These are phyloP conservation scores for Xylaria nigripes DNA, from an alignment of 495 filamentous ascomycete genomes.

Conservation along the genomic window DNA sequence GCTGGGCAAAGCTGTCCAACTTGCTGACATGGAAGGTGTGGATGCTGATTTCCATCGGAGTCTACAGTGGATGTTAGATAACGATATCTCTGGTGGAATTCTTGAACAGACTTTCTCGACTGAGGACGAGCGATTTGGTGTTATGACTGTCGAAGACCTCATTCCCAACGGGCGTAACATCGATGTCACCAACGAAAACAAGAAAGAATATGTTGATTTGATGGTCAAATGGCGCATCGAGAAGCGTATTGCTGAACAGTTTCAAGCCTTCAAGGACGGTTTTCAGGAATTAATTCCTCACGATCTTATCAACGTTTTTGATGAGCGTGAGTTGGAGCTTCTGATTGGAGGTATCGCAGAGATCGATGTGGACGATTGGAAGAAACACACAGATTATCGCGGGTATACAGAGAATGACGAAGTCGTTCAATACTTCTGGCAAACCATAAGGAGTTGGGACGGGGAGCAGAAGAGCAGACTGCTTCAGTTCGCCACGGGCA, in stretches of 20 bases:
- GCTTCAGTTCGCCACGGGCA: conserved; percentile 95
- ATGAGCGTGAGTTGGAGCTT: conserved; percentile 93
- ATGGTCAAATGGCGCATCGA: conserved; percentile 99
- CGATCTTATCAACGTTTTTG: conserved; percentile 96
- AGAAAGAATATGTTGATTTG: conserved; percentile 88
- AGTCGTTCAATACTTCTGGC: conserved; percentile 98
- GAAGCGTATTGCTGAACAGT: conserved; percentile 95
- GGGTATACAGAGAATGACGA: conserved; percentile 98
- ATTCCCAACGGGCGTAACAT: conserved; percentile 87
- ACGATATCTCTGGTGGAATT: conserved; percentile 82
- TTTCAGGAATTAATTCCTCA: conserved; percentile 97
- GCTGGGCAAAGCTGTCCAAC: conserved; percentile 79
- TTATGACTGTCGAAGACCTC: conserved; percentile 82
- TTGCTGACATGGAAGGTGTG: conserved; percentile 98
- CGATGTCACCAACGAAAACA: conserved; percentile 93
- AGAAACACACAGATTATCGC: conserved; percentile 99
- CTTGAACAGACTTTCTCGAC: conserved; percentile 92
- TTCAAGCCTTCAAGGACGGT: conserved; percentile 92
- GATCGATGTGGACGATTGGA: conserved; percentile 99
- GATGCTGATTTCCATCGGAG: conserved; percentile 95
- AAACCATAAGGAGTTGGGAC: conserved; percentile 91
- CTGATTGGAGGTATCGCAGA: conserved; percentile 98
- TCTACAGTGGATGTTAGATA: conserved; percentile 93
- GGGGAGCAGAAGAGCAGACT: conserved; percentile 95
- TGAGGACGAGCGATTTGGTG: conserved; percentile 95